Base-by-base conservation (phyloP, 441 rosid genomes). In the Gossypium trilobum region DNA sequence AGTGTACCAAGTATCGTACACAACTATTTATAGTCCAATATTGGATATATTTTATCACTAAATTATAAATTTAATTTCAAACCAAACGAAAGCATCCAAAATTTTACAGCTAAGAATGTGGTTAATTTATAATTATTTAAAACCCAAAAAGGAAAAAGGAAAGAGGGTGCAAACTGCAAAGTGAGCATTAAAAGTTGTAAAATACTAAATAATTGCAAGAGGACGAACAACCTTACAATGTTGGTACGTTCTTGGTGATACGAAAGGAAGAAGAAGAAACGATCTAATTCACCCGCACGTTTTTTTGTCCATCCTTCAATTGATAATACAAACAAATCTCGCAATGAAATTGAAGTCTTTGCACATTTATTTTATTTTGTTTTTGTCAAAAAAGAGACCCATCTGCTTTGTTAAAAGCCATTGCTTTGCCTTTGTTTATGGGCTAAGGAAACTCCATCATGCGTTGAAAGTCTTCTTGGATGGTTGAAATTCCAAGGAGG, bases 381-480 rank as follows among this genome's bases (percentile, higher is more conserved):
- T 48, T 48, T 48, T 67, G 14, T 48, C 55, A 50, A 57, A 57
- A 31, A 57, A 4, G 31, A 23, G 29, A 10, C 33, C 1, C 16
- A 31, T 57, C 11, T 57, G 61, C 61, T 57, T 48, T 25, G 8
- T 14, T 67, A 25, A 67, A 67, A 51, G 57, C 39, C 0, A 0
- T 14, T 25, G 44, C 71, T 48, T 67, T 25, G 14, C 42, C 23
- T 67, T 67, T 67, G 71, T 48, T 67, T 67, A 50, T 4, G 25
- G 71, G 58, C 71, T 25, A 67, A 67, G 71, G 71, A 67, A 67
- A 67, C 71, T 48, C 71, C 42, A 48, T 4, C 11, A 5, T 17
- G 57, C 71, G 42, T 48, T 50, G n/a, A 67, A 67, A 27, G 71
- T 48, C 71, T 7, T 23, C 2, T 19, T 19, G 31, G 39, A 50